A percentile compares a stretch with the other conserved stretches of the same genome.
These are phyloP conservation scores for Kodamaea fungicola DNA, from an alignment of 1,139 yeast genomes.

Conservation along the genomic window DNA sequence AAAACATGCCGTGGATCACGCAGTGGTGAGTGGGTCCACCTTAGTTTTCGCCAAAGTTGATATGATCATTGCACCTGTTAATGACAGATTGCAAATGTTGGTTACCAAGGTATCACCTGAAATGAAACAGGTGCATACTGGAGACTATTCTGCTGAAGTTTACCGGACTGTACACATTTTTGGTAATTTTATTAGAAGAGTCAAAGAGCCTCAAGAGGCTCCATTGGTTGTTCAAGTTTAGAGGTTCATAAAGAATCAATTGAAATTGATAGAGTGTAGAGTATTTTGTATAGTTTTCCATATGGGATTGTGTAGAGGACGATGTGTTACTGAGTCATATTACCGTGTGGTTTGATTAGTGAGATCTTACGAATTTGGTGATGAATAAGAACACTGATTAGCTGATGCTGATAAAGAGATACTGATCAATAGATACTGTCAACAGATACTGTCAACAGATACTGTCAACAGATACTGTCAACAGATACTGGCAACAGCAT, in stretches of 20 bases:
- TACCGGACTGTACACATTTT: conserved; percentile 46
- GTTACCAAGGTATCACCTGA: conserved; percentile 48
- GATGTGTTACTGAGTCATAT: no score
- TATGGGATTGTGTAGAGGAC: not conserved
- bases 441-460: no score
- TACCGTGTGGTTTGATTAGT: no score
- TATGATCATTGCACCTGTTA: conserved; percentile 60
- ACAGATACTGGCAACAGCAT: no score
- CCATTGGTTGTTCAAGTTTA: conserved; percentile 1
- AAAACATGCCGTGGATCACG: conserved; percentile 22
- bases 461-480: no score
- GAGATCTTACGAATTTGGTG: no score
- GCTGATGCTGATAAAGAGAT: no score
- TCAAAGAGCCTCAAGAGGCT: conserved; percentile 6
- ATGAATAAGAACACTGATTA: no score
- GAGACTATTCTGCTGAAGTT: conserved; percentile 49
- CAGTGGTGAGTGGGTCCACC: conserved; percentile 41
- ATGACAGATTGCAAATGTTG: conserved; percentile 46
- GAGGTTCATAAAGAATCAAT: not conserved
- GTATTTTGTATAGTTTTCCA: no score
- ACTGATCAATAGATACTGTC: no score
- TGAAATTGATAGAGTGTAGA: no score
- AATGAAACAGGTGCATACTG: conserved; percentile 38
- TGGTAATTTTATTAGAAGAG: conserved; percentile 29
- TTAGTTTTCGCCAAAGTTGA: conserved; percentile 60